Conservation (phyloP, 2,329 filamentous ascomycete species). For the Graphilbum fragrans region DNA sequence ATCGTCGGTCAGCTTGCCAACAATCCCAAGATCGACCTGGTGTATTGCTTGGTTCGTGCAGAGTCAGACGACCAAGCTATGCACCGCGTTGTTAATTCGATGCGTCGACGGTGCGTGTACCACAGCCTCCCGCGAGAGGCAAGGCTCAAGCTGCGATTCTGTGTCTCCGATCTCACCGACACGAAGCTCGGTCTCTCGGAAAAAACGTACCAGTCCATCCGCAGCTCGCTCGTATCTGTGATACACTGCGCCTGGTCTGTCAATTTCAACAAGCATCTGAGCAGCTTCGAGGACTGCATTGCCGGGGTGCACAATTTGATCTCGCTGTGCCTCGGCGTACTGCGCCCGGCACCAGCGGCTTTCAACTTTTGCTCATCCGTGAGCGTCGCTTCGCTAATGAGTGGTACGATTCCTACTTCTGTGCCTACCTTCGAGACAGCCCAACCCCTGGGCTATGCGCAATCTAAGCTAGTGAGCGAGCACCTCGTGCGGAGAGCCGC, state of each 20-base stretch:
- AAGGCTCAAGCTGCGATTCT: slow-evolving; percentile 24
- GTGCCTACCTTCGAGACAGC: slow-evolving; percentile 19
- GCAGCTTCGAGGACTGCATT: slow-evolving; percentile 35
- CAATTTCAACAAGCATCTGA: slow-evolving; percentile 38
- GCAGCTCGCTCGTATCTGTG: slow-evolving; percentile 20
- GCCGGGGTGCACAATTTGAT: slow-evolving; percentile 32
- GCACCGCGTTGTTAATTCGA: too few species aligned
- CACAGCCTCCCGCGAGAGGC: too few species aligned
- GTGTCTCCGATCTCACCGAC: slow-evolving; percentile 26
- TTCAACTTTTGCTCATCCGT: slow-evolving; percentile 34
- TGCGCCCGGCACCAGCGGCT: slow-evolving; percentile 19
- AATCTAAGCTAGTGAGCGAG: slow-evolving; percentile 9
- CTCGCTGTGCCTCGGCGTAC: slow-evolving; percentile 22
- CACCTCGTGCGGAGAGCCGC: neutral
- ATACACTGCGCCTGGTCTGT: slow-evolving; percentile 42
- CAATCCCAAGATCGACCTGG: slow-evolving; percentile 37
- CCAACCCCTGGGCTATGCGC: slow-evolving; percentile 37
- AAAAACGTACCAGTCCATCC: slow-evolving; percentile 14
- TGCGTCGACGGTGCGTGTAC: too few species aligned
- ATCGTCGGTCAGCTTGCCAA: slow-evolving; percentile 45
- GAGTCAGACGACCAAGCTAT: too few species aligned
- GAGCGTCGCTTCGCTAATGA: slow-evolving; percentile 24
- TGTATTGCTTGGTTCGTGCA: slow-evolving; percentile 42
- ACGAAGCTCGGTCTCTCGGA: slow-evolving; percentile 5
- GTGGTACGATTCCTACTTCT: slow-evolving; percentile 25